Conservation (phyloP, 2,329 filamentous ascomycete genomes). For the Curvularia verruculosa region DNA sequence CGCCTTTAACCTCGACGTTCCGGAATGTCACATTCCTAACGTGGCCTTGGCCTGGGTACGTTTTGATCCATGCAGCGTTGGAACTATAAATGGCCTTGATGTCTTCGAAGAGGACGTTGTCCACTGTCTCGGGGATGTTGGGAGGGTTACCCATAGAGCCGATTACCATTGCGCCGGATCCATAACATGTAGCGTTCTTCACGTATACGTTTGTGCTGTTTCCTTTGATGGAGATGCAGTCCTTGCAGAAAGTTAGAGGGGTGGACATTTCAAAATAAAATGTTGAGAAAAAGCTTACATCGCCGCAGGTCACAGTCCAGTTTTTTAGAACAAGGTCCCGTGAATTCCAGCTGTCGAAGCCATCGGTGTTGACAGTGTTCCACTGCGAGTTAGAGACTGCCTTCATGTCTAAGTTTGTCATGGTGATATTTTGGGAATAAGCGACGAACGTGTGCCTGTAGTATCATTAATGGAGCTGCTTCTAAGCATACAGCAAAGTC, state of each 20-base stretch:
- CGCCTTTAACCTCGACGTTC: constrained; percentile 44
- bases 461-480: neutral
- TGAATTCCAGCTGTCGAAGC: constrained; percentile 60
- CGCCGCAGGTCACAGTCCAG: constrained; percentile 51
- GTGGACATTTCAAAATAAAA: constrained; percentile 34
- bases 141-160: constrained; percentile 65
- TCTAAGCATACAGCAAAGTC: neutral
- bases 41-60: constrained; percentile 48
- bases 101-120: constrained; percentile 54
- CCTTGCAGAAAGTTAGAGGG: constrained; percentile 49
- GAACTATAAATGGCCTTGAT: constrained; percentile 34
- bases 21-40: constrained; percentile 55
- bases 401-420: constrained; percentile 61
- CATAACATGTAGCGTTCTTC: constrained; percentile 66
- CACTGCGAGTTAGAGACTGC: constrained; percentile 54
- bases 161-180: constrained; percentile 64
- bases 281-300: constrained; percentile 29
- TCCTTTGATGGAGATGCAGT: constrained; percentile 67
- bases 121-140: constrained; percentile 61
- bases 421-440: constrained; percentile 57
- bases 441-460: constrained; percentile 53
- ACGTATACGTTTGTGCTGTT: constrained; percentile 65
- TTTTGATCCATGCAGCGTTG: constrained; percentile 41
- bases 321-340: constrained; percentile 55
- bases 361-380: constrained; percentile 59